phyloP scores from a whole-genome alignment of 2,329 filamentous ascomycete species.

The Parastagonospora nodorum region DNA sequence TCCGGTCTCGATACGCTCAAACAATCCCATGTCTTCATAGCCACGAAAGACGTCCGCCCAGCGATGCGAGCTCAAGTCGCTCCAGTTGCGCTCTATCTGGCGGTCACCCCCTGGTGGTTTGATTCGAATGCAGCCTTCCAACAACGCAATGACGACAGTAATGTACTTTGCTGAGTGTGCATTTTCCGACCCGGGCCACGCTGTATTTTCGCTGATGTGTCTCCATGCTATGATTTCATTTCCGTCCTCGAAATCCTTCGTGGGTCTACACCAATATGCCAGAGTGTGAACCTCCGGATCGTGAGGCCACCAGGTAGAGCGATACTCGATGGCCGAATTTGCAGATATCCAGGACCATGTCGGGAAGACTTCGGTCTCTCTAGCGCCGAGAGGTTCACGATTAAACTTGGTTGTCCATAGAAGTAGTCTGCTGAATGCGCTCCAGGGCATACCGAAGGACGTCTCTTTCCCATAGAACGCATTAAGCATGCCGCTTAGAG shows the following conservation, averaged over 20 bases:
- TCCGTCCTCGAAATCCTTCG: background rate
- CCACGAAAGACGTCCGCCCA: too few species aligned
- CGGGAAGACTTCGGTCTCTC: background rate
- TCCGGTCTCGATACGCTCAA: too few species aligned
- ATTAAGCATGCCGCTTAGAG: background rate
- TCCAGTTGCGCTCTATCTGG: too few species aligned
- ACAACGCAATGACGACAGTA: too few species aligned
- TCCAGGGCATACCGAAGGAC: constrained; percentile 2
- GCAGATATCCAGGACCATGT: constrained; percentile 1
- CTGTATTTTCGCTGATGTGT: too few species aligned
- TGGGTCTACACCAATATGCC: background rate
- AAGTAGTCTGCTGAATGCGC: background rate
- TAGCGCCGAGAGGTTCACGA: background rate
- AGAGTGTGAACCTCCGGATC: background rate
- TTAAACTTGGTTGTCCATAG: background rate
- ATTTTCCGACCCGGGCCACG: too few species aligned
- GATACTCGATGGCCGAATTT: background rate
- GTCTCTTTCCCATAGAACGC: background rate
- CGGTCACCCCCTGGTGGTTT: too few species aligned
- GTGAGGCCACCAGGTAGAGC: background rate
- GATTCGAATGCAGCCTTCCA: too few species aligned
- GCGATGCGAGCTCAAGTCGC: too few species aligned
- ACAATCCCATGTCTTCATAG: too few species aligned
- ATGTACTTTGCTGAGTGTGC: too few species aligned
- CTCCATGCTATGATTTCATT: too few species aligned